Conservation (phyloP, 768 basidiomycete species). For the Ephemerocybe angulata region DNA sequence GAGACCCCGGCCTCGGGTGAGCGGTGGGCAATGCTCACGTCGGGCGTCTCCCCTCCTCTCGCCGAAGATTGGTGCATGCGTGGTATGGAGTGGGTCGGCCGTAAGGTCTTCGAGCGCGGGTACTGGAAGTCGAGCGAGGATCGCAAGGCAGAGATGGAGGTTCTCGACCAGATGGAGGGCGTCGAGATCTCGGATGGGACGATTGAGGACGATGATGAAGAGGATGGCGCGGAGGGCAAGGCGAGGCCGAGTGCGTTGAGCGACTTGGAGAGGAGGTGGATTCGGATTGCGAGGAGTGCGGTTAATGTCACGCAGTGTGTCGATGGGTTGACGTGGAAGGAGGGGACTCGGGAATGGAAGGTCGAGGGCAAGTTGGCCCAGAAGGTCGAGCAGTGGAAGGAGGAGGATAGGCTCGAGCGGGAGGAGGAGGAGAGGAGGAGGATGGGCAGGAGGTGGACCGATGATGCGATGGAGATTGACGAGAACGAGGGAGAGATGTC, state of each 20-base stretch:
- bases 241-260: conserved; percentile 17
- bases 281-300: conserved; percentile 65
- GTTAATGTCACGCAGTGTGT: conserved; percentile 66
- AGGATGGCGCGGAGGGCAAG: conserved; percentile 21
- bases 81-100: conserved; percentile 95
- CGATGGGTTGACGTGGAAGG: conserved; percentile 69
- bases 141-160: conserved; percentile 68
- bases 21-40: conserved; percentile 66
- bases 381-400: conserved; percentile 67
- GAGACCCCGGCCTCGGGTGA: conserved; percentile 31
- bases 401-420: conserved; percentile 62
- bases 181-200: conserved; percentile 66
- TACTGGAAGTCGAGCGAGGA: conserved; percentile 87
- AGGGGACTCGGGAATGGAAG: conserved; percentile 56
- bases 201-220: conserved; percentile 75
- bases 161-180: conserved; percentile 60
- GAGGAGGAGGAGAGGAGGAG: conserved; percentile 67
- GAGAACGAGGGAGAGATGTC: conserved; percentile 42
- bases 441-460: conserved; percentile 57
- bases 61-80: conserved; percentile 95
- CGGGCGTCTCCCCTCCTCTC: conserved; percentile 65
- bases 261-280: conserved; percentile 64
- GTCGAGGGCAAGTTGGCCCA: conserved; percentile 63
- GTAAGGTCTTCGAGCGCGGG: conserved; percentile 86
- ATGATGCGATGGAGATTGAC: conserved; percentile 73